These are phyloP conservation scores for Cutaneotrichosporon sp. DNA, from an alignment of 1,284 basidiomycete genomes.

Conservation along the genomic window DNA sequence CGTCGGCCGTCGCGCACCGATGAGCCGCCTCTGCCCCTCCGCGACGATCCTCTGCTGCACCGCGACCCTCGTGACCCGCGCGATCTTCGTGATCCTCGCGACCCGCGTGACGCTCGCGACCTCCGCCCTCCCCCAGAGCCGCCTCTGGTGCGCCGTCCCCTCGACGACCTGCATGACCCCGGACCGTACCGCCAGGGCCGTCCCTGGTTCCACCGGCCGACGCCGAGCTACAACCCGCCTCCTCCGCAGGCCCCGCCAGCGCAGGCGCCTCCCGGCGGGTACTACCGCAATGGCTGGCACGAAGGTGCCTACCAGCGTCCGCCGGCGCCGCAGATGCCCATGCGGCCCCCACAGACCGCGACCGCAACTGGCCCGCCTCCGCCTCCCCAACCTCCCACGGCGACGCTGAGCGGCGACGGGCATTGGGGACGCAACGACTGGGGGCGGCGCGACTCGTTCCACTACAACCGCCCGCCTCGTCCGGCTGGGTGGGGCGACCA, in stretches of 20 bases:
- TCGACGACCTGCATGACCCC: constrained; percentile 3
- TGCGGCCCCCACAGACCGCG: constrained; percentile 5
- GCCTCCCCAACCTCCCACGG: constrained; percentile 8
- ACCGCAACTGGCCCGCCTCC: constrained; percentile 4
- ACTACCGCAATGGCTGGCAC: constrained; percentile 11
- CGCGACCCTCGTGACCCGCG: not conserved
- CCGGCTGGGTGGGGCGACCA: not conserved
- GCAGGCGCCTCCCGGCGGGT: not conserved
- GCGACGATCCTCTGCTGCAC: not conserved
- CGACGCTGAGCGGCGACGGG: not conserved
- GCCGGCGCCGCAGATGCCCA: not conserved
- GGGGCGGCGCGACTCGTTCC: not conserved
- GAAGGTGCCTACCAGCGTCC: constrained; percentile 2
- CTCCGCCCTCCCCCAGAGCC: not conserved
- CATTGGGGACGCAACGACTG: constrained; percentile 1
- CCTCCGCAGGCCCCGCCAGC: not conserved
- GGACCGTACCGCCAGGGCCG: not conserved
- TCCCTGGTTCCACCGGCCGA: constrained; percentile 2
- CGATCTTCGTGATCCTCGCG: constrained; percentile 6
- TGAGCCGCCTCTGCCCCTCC: not conserved
- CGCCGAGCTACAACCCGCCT: not conserved
- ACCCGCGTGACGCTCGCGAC: constrained; percentile 8
- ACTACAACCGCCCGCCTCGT: not conserved
- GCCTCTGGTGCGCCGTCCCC: not conserved
- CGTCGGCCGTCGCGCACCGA: constrained; percentile 5